These are phyloP conservation scores for Globisporangium radiosum DNA, from an alignment of 352 stramenopile species.

Conservation along the genomic window DNA sequence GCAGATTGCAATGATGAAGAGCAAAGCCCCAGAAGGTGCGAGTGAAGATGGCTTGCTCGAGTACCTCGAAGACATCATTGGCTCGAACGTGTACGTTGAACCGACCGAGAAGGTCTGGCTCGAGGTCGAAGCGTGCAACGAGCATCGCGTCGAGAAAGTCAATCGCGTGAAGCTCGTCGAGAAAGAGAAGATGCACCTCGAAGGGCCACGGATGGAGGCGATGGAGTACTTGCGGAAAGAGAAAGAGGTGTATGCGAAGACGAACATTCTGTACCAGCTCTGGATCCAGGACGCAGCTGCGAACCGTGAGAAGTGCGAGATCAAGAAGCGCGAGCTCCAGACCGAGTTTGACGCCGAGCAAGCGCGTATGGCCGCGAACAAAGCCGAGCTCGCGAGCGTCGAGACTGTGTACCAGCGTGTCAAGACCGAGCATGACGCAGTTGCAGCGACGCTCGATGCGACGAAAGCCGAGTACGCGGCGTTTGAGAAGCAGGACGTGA, in stretches of 20 bases:
- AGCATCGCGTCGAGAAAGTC: conserved; percentile 91
- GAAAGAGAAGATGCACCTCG: conserved; percentile 94
- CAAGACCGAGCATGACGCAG: conserved; percentile 79
- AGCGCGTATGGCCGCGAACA: conserved; percentile 75
- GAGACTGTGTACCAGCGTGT: conserved; percentile 74
- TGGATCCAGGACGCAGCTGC: conserved; percentile 78
- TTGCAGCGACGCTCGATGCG: conserved; percentile 81
- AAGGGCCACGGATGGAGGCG: conserved; percentile 93
- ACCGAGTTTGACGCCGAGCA: conserved; percentile 68
- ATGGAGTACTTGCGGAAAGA: conserved; percentile 94
- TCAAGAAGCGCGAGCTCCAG: conserved; percentile 56
- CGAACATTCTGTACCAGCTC: conserved; percentile 96
- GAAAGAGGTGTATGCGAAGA: conserved; percentile 94
- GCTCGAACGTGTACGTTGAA: conserved; percentile 96
- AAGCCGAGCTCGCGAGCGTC: conserved; percentile 74
- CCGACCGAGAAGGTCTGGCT: conserved; percentile 91
- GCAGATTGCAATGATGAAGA: conserved; percentile 99
- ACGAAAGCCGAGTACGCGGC: conserved; percentile 91
- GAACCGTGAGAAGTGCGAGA: conserved; percentile 67
- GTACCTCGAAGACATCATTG: conserved; percentile 99
- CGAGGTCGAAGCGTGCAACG: conserved; percentile 91
- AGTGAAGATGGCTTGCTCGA: conserved; percentile 98
- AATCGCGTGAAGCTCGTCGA: conserved; percentile 98
- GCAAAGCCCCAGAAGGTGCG: conserved; percentile 89
- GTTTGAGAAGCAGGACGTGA: conserved; percentile 97